Evolutionary conservation across 2,329 filamentous ascomycete genomes (phyloP).

Genomic region (Alternaria arbusti): DNA sequence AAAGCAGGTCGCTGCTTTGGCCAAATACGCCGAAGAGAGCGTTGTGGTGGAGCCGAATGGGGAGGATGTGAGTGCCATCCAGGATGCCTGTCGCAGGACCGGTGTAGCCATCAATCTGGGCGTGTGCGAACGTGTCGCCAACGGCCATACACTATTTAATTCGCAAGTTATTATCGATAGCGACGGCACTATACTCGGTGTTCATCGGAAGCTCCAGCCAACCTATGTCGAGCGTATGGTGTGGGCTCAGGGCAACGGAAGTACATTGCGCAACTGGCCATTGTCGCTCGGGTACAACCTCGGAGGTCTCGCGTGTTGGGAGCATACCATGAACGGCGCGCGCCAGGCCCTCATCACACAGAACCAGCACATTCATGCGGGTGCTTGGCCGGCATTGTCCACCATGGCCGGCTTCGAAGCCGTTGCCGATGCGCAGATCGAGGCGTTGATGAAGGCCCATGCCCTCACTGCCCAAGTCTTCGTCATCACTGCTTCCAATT

Average conservation of each 20-base stretch:
- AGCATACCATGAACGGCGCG: constrained; percentile 49
- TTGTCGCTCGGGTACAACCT: constrained; percentile 43
- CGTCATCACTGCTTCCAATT: constrained; percentile 52
- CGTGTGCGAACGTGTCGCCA: constrained; percentile 43
- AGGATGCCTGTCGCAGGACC: constrained; percentile 40
- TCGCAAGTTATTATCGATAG: constrained; percentile 45
- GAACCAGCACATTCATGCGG: constrained; percentile 47
- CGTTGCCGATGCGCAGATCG: constrained; percentile 54
- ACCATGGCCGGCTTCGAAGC: constrained; percentile 50
- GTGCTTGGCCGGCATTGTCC: constrained; percentile 48
- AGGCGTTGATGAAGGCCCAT: constrained; percentile 56
- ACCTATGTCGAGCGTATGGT: constrained; percentile 45
- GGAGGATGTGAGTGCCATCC: constrained; percentile 39
- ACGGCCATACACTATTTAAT: constrained; percentile 46
- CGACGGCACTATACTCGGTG: constrained; percentile 42
- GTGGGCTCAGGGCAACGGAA: constrained; percentile 46
- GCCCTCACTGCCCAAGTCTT: constrained; percentile 55
- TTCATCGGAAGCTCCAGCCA: constrained; percentile 49
- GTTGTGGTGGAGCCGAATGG: constrained; percentile 43
- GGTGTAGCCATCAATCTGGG: constrained; percentile 44
- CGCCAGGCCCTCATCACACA: constrained; percentile 45
- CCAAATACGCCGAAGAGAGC: constrained; percentile 44
- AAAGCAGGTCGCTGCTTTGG: constrained; percentile 41
- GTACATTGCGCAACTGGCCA: constrained; percentile 39
- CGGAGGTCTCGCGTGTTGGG: constrained; percentile 47